Percentiles rank a stretch among this genome's conserved stretches.
Evolutionary conservation across 495 filamentous ascomycete genomes (phyloP).

Genomic region (Penicillium paradoxum): DNA sequence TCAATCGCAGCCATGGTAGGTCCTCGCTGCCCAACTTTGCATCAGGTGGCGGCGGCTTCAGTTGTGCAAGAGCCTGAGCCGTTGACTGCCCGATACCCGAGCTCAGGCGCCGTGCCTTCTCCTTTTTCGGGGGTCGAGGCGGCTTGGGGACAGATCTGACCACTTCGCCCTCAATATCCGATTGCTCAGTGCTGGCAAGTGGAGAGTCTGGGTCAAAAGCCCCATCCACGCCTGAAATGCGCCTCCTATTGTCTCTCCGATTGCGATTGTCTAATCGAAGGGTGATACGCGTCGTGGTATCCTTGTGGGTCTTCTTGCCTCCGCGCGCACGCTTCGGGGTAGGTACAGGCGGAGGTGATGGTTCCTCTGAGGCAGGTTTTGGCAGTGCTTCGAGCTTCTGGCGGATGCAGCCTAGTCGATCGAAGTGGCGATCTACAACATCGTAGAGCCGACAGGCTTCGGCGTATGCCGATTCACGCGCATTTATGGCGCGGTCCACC

Average conservation of each 20-base stretch:
- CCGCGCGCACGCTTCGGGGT: conserved; percentile 50
- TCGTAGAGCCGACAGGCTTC: conserved; percentile 80
- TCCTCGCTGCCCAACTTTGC: conserved; percentile 69
- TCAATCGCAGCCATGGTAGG: conserved; percentile 85
- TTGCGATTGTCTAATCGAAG: conserved; percentile 52
- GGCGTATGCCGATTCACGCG: conserved; percentile 71
- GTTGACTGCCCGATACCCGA: conserved; percentile 60
- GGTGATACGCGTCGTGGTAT: conserved; percentile 53
- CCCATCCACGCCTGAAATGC: conserved; percentile 36
- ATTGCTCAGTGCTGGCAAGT: conserved; percentile 45
- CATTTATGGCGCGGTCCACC: conserved; percentile 67
- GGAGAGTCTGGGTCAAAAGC: conserved; percentile 40
- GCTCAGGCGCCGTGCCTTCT: conserved; percentile 45
- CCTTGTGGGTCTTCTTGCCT: conserved; percentile 35
- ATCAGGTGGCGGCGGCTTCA: conserved; percentile 74
- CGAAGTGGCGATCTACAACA: conserved; percentile 71
- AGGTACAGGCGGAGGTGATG: conserved; percentile 50
- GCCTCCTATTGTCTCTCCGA: conserved; percentile 28
- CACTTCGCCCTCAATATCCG: conserved; percentile 34
- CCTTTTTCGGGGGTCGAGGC: conserved; percentile 28
- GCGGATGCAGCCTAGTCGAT: conserved; percentile 69
- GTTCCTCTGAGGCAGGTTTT: conserved; percentile 64
- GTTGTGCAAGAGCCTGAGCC: conserved; percentile 70
- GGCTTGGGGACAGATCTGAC: conserved; percentile 10
- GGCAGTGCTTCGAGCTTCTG: conserved; percentile 76